Conservation (phyloP, 345 rosid species). For the Heritiera littoralis region DNA sequence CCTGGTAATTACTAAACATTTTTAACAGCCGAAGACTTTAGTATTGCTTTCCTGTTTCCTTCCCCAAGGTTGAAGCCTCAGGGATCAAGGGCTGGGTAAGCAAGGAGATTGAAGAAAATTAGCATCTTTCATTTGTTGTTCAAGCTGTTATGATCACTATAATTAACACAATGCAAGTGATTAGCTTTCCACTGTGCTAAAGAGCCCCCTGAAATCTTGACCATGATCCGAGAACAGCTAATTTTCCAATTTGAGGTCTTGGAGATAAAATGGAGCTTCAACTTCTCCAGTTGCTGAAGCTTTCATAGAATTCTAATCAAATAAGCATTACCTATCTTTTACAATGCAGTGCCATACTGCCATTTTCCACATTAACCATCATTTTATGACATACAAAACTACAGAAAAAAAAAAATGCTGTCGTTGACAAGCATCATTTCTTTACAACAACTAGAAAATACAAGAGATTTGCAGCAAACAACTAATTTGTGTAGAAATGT, state of each 20-base stretch:
- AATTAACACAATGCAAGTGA: neutral
- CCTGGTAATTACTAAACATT: neutral
- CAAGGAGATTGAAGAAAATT: too few relatives aligned
- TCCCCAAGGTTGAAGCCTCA: too few relatives aligned
- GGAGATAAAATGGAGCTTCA: too few relatives aligned
- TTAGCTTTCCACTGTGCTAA: neutral
- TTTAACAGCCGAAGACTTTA: neutral
- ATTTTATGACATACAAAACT: neutral
- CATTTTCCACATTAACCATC: neutral
- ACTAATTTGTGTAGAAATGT: constrained; percentile 5
- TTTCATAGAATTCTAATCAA: neutral
- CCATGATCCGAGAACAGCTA: too few relatives aligned
- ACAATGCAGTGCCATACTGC: neutral
- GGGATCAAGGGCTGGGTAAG: too few relatives aligned
- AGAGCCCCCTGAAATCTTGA: too few relatives aligned
- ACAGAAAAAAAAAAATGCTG: neutral
- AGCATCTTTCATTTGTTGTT: too few relatives aligned
- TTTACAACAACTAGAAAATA: neutral
- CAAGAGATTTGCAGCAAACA: constrained; percentile 10
- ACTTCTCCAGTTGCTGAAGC: neutral
- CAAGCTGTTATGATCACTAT: too few relatives aligned
- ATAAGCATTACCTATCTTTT: neutral
- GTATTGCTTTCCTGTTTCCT: too few relatives aligned
- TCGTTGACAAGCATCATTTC: neutral
- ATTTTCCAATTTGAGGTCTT: too few relatives aligned